Evolutionary conservation across 345 rosid species (phyloP).

Genomic region (Clarkia xantiana): DNA sequence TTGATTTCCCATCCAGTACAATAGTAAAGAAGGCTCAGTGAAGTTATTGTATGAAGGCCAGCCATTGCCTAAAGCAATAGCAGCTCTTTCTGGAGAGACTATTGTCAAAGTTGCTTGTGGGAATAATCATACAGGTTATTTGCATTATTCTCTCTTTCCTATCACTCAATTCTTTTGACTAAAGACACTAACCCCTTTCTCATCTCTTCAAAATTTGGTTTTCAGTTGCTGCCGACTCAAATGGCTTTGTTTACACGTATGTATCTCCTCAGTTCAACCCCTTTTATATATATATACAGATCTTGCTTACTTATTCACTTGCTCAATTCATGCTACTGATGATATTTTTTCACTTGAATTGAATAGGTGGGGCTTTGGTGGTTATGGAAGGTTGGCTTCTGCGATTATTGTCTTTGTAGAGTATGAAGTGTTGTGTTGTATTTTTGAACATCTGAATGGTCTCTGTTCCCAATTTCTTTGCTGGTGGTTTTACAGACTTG

Average conservation of each 20-base stretch:
- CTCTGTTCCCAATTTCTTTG: not conserved
- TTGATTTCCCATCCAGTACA: slow-evolving; percentile 36
- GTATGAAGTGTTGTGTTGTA: not conserved
- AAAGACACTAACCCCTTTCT: not conserved
- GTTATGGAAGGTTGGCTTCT: slow-evolving; percentile 83
- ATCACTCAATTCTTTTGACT: not conserved
- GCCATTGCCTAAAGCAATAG: slow-evolving; percentile 76
- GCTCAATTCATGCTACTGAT: slow-evolving; percentile 8
- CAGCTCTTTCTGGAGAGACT: slow-evolving; percentile 62
- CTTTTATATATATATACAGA: slow-evolving; percentile 2
- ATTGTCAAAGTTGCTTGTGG: slow-evolving; percentile 95
- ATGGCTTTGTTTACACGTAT: slow-evolving; percentile 93
- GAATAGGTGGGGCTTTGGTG: slow-evolving; percentile 95
- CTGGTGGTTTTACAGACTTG: slow-evolving; percentile 47
- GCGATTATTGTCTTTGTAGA: not conserved
- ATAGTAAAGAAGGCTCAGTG: slow-evolving; percentile 86
- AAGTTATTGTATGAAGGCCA: slow-evolving; percentile 89
- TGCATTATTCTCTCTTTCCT: slow-evolving; percentile 3
- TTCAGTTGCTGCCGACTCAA: slow-evolving; percentile 83
- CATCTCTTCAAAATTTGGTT: slow-evolving; percentile 12
- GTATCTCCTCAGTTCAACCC: slow-evolving; percentile 12
- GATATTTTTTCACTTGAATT: slow-evolving; percentile 11
- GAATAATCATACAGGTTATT: slow-evolving; percentile 80
- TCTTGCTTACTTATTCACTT: slow-evolving; percentile 5
- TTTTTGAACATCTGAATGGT: not conserved